Evolutionary conservation across 495 filamentous ascomycete genomes (phyloP).

Genomic region (Podospora pseudopauciseta): DNA sequence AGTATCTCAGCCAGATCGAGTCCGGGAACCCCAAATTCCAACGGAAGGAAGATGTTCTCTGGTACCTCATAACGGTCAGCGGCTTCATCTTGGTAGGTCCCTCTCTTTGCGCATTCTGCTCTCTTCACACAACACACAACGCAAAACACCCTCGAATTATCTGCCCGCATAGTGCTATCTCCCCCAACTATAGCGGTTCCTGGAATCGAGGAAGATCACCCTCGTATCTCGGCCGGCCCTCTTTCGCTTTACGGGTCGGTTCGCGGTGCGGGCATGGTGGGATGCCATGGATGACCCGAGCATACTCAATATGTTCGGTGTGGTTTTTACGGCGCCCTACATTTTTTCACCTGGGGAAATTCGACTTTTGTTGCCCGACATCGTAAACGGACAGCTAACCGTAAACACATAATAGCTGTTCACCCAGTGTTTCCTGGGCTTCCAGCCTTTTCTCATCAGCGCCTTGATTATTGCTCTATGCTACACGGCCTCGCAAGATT

Average conservation of each 20-base stretch:
- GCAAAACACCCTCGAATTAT: constrained; percentile 65
- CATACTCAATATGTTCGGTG: constrained; percentile 61
- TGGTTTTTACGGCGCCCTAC: constrained; percentile 82
- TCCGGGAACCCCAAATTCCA: constrained; percentile 38
- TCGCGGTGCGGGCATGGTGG: constrained; percentile 85
- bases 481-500: constrained; percentile 80
- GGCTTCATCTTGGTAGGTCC: constrained; percentile 45
- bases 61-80: constrained; percentile 46
- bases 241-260: constrained; percentile 76
- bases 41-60: constrained; percentile 45
- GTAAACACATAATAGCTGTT: constrained; percentile 34
- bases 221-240: constrained; percentile 68
- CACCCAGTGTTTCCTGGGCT: constrained; percentile 47
- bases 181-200: constrained; percentile 88
- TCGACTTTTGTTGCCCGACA: background rate
- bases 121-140: constrained; percentile 17
- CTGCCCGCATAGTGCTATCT: constrained; percentile 85
- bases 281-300: constrained; percentile 80
- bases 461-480: constrained; percentile 72
- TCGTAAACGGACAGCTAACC: constrained; percentile 19
- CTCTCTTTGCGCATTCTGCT: constrained; percentile 12
- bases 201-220: constrained; percentile 96
- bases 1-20: constrained; percentile 45
- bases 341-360: constrained; percentile 42
- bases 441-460: constrained; percentile 51